Base-by-base conservation (phyloP, 495 filamentous ascomycete genomes). In the Hypoxylon rickii region DNA sequence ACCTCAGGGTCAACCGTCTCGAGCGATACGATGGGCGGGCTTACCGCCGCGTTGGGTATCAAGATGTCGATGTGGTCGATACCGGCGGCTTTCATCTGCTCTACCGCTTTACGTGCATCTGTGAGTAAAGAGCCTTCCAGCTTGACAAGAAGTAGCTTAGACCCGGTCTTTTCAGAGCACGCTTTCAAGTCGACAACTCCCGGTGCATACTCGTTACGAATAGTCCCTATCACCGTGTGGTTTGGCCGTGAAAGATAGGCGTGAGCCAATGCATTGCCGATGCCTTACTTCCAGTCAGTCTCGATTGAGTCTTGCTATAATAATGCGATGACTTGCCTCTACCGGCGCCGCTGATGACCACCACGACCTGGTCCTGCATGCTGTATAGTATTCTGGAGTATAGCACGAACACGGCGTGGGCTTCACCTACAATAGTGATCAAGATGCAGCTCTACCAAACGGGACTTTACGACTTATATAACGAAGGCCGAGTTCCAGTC, bases 41-140 rank as follows among this genome's bases (percentile, higher is more conserved):
- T 44, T 15, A 1, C 64, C 13, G 72, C 77, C 16, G 78, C 73
- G 47, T 80, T 81, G 33, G 79, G n/a, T n/a, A n/a, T n/a, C n/a
- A n/a, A 72, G 26, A 77, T 63, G 55, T 81, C 76, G 22, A 83
- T 40, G 34, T 70, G 50, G 18, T 58, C 60, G 61, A 83, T 72
- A 1, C 67, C 69, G 12, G 69, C 55, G 17, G 55, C 26, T 12
- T 54, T 40, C 0, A 73, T 44, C 10, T 41, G 44, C 22, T 70
- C 29, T 1, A 73, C 58, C 33, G 64, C 64, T 12, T 45, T 37
- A 1, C 58, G 38, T 1, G 71, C 42, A 44, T 76, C 73, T 8
- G 65, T 72, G 2, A 45, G 21, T 1, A 61, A 71, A 17, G 64
- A 63, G 13, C 42, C 63, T 37, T 81, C 76, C 41, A 80, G 69